A percentile compares a stretch with the other conserved stretches of the same genome.
These are phyloP conservation scores for Noccaea caerulescens DNA, from an alignment of 345 rosid genomes.

Conservation along the genomic window DNA sequence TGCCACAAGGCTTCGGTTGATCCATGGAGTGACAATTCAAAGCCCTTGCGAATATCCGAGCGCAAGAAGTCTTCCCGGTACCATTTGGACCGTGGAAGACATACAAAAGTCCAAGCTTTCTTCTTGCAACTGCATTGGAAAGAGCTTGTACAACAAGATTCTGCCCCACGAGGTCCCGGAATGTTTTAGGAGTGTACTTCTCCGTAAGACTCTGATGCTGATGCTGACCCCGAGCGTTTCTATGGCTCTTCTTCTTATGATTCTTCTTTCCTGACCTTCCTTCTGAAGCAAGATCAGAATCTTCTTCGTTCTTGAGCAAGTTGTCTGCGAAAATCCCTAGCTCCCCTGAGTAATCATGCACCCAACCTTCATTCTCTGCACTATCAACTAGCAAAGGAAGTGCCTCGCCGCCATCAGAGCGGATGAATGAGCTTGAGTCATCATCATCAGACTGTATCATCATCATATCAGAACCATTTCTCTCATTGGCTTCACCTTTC, in stretches of 20 bases:
- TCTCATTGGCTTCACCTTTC: constrained; percentile 65
- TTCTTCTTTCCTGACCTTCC: constrained; percentile 65
- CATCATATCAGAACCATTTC: constrained; percentile 66
- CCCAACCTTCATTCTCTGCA: constrained; percentile 72
- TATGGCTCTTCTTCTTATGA: constrained; percentile 43
- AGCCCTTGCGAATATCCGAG: constrained; percentile 91
- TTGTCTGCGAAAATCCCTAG: constrained; percentile 89
- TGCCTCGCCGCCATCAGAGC: constrained; percentile 72
- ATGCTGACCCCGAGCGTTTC: constrained; percentile 47
- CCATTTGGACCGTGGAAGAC: constrained; percentile 98
- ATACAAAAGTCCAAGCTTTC: constrained; percentile 85
- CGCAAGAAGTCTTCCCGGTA: constrained; percentile 96
- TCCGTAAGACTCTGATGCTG: constrained; percentile 76
- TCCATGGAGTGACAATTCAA: constrained; percentile 86
- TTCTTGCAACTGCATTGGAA: constrained; percentile 73
- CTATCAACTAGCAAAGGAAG: constrained; percentile 87
- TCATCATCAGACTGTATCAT: constrained; percentile 64
- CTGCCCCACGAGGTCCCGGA: constrained; percentile 87
- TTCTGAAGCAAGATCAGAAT: constrained; percentile 91
- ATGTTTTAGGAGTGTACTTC: constrained; percentile 80
- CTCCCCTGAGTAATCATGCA: constrained; percentile 94
- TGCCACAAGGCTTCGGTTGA: constrained; percentile 82
- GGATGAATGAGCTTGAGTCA: constrained; percentile 61
- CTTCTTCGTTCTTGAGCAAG: constrained; percentile 67
- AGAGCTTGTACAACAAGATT: constrained; percentile 91